phyloP scores from a whole-genome alignment of 2,329 filamentous ascomycete genomes.

The Clonostachys chloroleuca region DNA sequence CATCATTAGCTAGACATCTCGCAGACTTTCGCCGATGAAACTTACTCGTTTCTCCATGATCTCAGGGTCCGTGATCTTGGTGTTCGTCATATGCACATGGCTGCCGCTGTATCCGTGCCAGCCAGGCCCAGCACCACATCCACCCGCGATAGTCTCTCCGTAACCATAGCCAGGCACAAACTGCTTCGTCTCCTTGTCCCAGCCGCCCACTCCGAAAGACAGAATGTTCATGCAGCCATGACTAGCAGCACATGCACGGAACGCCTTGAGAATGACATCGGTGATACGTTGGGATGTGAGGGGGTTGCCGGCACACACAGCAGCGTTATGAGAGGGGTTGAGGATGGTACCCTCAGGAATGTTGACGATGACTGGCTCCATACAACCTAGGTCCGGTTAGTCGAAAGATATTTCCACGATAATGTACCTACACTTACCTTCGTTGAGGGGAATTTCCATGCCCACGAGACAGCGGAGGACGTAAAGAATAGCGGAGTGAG shows the following conservation, averaged over 20 bases:
- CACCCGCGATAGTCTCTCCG: slow-evolving; percentile 78
- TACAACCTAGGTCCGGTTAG: slow-evolving; percentile 34
- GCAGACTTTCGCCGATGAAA: background rate
- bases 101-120: slow-evolving; percentile 72
- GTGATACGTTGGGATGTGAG: slow-evolving; percentile 77
- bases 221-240: slow-evolving; percentile 84
- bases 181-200: slow-evolving; percentile 48
- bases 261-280: slow-evolving; percentile 78
- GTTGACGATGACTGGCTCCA: slow-evolving; percentile 69
- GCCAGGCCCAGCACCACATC: slow-evolving; percentile 63
- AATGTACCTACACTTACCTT: slow-evolving; percentile 13
- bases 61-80: slow-evolving; percentile 57
- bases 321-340: slow-evolving; percentile 69
- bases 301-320: slow-evolving; percentile 81
- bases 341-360: slow-evolving; percentile 72
- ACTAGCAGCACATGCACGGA: slow-evolving; percentile 71
- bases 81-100: slow-evolving; percentile 83
- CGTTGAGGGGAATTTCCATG: slow-evolving; percentile 29
- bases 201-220: slow-evolving; percentile 77
- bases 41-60: slow-evolving; percentile 21
- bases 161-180: slow-evolving; percentile 64
- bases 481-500: slow-evolving; percentile 31
- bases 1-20: background rate
- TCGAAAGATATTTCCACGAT: background rate
- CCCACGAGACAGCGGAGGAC: slow-evolving; percentile 25